These are phyloP conservation scores for Monilinia vaccinii-corymbosi DNA, from an alignment of 2,329 filamentous ascomycete genomes.

Conservation along the genomic window DNA sequence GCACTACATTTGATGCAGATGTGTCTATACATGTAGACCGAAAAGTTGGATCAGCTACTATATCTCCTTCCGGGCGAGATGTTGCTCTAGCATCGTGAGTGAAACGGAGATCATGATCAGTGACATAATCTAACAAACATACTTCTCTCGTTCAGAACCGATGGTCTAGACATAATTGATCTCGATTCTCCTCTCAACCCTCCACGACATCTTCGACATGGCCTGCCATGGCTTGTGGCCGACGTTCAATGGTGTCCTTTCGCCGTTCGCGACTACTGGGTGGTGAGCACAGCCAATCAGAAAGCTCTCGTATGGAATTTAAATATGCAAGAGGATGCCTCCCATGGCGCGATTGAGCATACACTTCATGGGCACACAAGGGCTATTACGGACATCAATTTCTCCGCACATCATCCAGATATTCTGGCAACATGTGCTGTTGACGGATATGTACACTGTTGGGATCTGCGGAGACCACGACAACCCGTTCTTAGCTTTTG, in stretches of 20 bases:
- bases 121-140: neutral
- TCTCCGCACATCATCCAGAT: conserved; percentile 86
- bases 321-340: conserved; percentile 59
- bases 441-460: conserved; percentile 86
- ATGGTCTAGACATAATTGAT: conserved; percentile 85
- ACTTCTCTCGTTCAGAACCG: conserved; percentile 38
- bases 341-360: conserved; percentile 66
- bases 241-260: conserved; percentile 98
- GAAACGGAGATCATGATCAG: neutral
- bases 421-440: conserved; percentile 83
- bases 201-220: conserved; percentile 76
- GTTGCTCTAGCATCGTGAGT: conserved; percentile 71
- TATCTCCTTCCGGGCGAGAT: conserved; percentile 84
- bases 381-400: conserved; percentile 94
- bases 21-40: conserved; percentile 71
- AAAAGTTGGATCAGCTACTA: conserved; percentile 76
- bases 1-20: conserved; percentile 78
- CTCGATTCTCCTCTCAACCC: conserved; percentile 82
- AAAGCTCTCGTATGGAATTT: conserved; percentile 92
- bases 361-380: conserved; percentile 77
- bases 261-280: conserved; percentile 81
- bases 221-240: conserved; percentile 87
- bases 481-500: conserved; percentile 73
- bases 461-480: conserved; percentile 71
- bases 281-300: conserved; percentile 89